phyloP scores from a whole-genome alignment of 2,329 filamentous ascomycete species.

The Aspergillus neotritici region DNA sequence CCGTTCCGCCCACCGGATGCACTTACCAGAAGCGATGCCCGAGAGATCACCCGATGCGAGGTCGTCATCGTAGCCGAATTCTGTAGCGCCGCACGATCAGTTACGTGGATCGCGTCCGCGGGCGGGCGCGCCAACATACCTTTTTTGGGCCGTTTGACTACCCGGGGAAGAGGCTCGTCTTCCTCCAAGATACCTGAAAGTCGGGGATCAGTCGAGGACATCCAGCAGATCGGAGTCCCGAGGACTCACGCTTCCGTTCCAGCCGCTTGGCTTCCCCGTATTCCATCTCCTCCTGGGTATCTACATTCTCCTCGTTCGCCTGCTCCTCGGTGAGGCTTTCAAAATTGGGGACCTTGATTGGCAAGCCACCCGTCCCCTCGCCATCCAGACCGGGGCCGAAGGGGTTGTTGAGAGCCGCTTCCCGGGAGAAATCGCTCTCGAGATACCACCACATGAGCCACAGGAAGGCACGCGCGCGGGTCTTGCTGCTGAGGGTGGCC shows the following conservation, averaged over 20 bases:
- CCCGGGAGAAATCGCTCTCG: conserved; percentile 86
- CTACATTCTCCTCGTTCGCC: conserved; percentile 47
- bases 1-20: background rate
- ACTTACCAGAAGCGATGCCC: conserved; percentile 10
- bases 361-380: conserved; percentile 39
- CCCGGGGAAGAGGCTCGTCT: conserved; percentile 42
- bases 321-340: conserved; percentile 46
- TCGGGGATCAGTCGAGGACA: conserved; percentile 2
- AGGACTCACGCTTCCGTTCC: conserved; percentile 42
- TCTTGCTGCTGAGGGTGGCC: conserved; percentile 71
- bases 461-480: conserved; percentile 79
- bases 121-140: conserved; percentile 19
- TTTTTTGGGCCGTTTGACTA: conserved; percentile 43
- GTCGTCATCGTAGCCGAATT: conserved; percentile 32
- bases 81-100: conserved; percentile 12
- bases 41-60: conserved; percentile 25
- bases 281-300: conserved; percentile 44
- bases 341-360: conserved; percentile 44
- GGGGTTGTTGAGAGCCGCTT: conserved; percentile 83
- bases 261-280: conserved; percentile 46
- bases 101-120: conserved; percentile 3
- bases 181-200: conserved; percentile 42
- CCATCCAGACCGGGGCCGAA: conserved; percentile 59
- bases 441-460: conserved; percentile 99
- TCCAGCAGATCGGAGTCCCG: background rate